Conservation (phyloP, 1,284 basidiomycete genomes). For the Ganoderma leucocontextum region DNA sequence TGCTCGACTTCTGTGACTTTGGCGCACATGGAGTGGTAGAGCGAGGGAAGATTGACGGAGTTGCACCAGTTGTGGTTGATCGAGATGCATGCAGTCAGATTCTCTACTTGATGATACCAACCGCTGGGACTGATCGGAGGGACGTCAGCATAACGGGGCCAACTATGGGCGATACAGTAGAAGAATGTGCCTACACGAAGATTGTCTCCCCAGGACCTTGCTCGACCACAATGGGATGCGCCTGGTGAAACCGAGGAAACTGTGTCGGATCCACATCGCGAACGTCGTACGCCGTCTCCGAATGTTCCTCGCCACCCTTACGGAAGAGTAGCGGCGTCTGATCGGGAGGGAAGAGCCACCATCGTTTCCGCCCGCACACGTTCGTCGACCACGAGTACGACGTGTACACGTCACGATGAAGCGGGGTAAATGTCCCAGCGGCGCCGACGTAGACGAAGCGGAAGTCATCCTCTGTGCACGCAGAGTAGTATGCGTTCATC, state of each 20-base stretch:
- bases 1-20: constrained; percentile 42
- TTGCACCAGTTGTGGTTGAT: constrained; percentile 48
- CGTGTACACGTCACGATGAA: constrained; percentile 44
- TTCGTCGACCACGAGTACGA: constrained; percentile 47
- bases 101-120: constrained; percentile 46
- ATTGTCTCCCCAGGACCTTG: constrained; percentile 43
- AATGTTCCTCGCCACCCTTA: constrained; percentile 32
- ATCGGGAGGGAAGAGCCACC: constrained; percentile 44
- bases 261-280: constrained; percentile 32
- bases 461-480: constrained; percentile 43
- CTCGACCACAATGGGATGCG: constrained; percentile 38
- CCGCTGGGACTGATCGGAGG: constrained; percentile 39
- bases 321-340: constrained; percentile 39
- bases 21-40: constrained; percentile 44
- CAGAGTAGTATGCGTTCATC: constrained; percentile 45
- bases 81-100: constrained; percentile 43
- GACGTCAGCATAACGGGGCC: background rate
- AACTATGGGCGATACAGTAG: background rate
- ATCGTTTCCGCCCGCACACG: constrained; percentile 42
- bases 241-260: constrained; percentile 34
- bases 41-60: constrained; percentile 40
- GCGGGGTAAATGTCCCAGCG: constrained; percentile 41
- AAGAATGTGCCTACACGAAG: constrained; percentile 38
- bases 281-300: constrained; percentile 39
- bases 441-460: constrained; percentile 44